phyloP scores from a whole-genome alignment of 805 yeast species.

The Metschnikowia gelsemii region DNA sequence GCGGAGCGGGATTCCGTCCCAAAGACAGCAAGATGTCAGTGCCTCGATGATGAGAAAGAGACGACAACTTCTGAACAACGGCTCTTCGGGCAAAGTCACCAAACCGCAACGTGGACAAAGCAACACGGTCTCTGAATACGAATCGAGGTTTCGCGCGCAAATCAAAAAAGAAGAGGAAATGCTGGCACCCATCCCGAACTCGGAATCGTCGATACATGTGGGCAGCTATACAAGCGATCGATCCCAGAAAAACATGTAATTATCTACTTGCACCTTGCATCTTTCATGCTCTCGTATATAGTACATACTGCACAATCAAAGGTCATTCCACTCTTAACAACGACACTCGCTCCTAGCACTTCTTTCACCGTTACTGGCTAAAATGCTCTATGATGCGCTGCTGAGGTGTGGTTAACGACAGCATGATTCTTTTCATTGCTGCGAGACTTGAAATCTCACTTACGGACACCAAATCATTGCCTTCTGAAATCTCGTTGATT shows the following conservation, averaged over 20 bases:
- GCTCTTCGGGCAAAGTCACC: slow-evolving; percentile 5
- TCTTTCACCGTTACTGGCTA: slow-evolving; percentile 17
- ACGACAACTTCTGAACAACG: slow-evolving; percentile 23
- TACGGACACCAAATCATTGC: slow-evolving; percentile 2
- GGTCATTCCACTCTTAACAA: slow-evolving; percentile 1
- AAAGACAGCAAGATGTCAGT: slow-evolving; percentile 34
- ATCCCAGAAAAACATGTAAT: background rate
- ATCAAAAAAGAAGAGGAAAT: slow-evolving; percentile 10
- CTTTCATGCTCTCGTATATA: background rate
- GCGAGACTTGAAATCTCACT: slow-evolving; percentile 5
- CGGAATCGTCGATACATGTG: slow-evolving; percentile 12
- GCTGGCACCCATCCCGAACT: slow-evolving; percentile 6
- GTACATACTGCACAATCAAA: slow-evolving; percentile 1
- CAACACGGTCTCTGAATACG: slow-evolving; percentile 9
- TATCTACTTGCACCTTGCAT: background rate
- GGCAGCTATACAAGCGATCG: background rate
- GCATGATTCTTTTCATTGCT: slow-evolving; percentile 31
- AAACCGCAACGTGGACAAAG: slow-evolving; percentile 12
- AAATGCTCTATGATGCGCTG: slow-evolving; percentile 49
- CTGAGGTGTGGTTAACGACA: slow-evolving; percentile 42
- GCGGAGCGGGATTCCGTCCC: slow-evolving; percentile 20
- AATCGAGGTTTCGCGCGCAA: slow-evolving; percentile 10
- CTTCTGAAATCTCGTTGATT: slow-evolving; percentile 18
- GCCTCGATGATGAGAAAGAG: slow-evolving; percentile 36
- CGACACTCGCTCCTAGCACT: too few relatives aligned